Base-by-base conservation (phyloP, 805 yeast genomes). In the Kurtzmaniella cleridarum region DNA sequence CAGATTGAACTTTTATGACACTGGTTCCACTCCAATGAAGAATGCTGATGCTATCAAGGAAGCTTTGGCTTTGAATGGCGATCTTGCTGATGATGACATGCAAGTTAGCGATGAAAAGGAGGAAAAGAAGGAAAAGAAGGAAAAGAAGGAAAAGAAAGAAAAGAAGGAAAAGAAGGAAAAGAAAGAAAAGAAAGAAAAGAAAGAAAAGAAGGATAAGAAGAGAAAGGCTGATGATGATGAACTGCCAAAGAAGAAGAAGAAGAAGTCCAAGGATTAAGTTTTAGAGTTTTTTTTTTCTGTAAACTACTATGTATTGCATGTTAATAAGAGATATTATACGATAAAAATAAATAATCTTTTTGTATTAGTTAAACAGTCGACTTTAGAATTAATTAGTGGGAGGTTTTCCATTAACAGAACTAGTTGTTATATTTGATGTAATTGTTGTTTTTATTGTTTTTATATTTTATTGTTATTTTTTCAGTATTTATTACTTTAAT, bases 1-100 rank as follows among this genome's bases (percentile, higher is more conserved):
- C 69, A 85, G 98, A 72, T 78, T 93, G 58, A 84, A 80, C 66
- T 93, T 93, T 63, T 93, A 89, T 75, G 95, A 87, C 64, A 85
- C 96, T 41, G 98, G 98, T 62, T 84, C 85, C 54, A 81, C 98
- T 39, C 96, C 98, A 57, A 84, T 90, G 81, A 93, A 91, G 77
- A 93, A 93, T 62, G 69, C 91, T 32, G 95, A 88, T 52, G 98
- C 98, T 50, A 85, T 93, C 70, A 78, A 84, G 62, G 86, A 84
- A 67, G 98, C 98, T 40, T 75, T 93, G 67, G 79, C 82, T 39
- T 75, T 84, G 56, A 64, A 71, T 37, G 78, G 74, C 42, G 57
- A 54, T 40, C 66, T 60, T 37, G 63, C 55, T 20, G 48, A 39
- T 27, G 50, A 13, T 10, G 56, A 40, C 14, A 50, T 42, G 15